These are phyloP conservation scores for Aspergillus felis DNA, from an alignment of 2,329 filamentous ascomycete genomes.

Conservation along the genomic window DNA sequence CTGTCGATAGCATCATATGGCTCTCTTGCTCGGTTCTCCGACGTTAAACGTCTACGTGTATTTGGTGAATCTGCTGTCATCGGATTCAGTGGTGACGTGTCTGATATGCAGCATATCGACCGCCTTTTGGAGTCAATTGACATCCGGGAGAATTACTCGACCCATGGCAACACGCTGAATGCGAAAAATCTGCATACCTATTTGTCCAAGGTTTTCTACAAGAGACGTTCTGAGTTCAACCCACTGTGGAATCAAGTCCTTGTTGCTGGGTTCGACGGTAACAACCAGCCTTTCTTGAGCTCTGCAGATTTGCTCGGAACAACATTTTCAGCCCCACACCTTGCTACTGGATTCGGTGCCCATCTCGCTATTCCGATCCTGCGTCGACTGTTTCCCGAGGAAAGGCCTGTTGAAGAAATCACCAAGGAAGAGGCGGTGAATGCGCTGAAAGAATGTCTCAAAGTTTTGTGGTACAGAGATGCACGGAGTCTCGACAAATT, in stretches of 20 bases:
- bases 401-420: constrained; percentile 68
- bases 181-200: constrained; percentile 97
- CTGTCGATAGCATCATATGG: constrained; percentile 77
- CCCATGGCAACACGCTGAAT: constrained; percentile 59
- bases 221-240: constrained; percentile 90
- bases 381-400: constrained; percentile 77
- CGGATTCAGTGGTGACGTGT: constrained; percentile 94
- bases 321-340: constrained; percentile 79
- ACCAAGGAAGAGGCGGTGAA: constrained; percentile 74
- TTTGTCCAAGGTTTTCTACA: constrained; percentile 92
- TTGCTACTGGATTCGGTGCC: constrained; percentile 90
- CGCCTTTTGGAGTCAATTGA: constrained; percentile 80
- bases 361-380: constrained; percentile 92
- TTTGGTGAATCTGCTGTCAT: constrained; percentile 82
- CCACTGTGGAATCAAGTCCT: constrained; percentile 96
- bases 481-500: constrained; percentile 88
- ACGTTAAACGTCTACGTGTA: constrained; percentile 88
- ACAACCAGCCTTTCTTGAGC: constrained; percentile 80
- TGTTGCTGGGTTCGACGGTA: constrained; percentile 80
- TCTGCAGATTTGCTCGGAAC: constrained; percentile 89
- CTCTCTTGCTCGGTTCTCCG: constrained; percentile 91
- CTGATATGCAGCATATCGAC: constrained; percentile 98
- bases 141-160: constrained; percentile 81
- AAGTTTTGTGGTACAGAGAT: constrained; percentile 96
- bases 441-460: constrained; percentile 90